Conservation (phyloP, 345 rosid species). For the Ailanthus altissimus region DNA sequence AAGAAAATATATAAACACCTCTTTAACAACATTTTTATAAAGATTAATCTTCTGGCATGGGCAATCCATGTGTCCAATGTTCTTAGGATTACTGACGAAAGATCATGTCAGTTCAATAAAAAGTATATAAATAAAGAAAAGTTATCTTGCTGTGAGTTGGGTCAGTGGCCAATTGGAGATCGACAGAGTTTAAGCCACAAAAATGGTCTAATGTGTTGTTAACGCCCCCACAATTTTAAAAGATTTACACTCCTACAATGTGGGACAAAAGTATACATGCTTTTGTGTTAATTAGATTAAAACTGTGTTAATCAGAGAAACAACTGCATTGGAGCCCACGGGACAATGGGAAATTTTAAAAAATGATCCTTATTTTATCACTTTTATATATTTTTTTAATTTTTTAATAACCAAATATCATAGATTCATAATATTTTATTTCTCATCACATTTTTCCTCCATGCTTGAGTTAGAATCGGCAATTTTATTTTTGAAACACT, state of each 20-base stretch:
- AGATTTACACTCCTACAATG: constrained; percentile 7
- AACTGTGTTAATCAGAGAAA: background rate
- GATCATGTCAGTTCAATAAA: background rate
- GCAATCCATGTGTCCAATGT: too few relatives aligned
- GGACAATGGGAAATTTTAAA: too few relatives aligned
- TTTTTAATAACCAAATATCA: too few relatives aligned
- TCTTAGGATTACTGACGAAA: background rate
- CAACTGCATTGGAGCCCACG: constrained; percentile 9
- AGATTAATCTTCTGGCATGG: too few relatives aligned
- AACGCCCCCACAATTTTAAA: constrained; percentile 20
- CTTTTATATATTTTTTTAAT: too few relatives aligned
- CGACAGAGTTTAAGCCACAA: background rate
- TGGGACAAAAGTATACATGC: constrained; percentile 21
- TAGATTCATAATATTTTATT: too few relatives aligned
- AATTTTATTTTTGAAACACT: too few relatives aligned
- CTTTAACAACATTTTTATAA: too few relatives aligned
- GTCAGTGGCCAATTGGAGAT: constrained; percentile 8
- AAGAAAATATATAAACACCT: too few relatives aligned
- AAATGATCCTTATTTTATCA: too few relatives aligned
- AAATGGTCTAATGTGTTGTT: background rate
- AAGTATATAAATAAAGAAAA: constrained; percentile 13
- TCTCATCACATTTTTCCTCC: too few relatives aligned
- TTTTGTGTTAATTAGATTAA: background rate
- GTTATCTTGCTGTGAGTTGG: background rate
- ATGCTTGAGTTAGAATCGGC: too few relatives aligned